Conservation (phyloP, 345 rosid species). For the Bruguiera sexangula region DNA sequence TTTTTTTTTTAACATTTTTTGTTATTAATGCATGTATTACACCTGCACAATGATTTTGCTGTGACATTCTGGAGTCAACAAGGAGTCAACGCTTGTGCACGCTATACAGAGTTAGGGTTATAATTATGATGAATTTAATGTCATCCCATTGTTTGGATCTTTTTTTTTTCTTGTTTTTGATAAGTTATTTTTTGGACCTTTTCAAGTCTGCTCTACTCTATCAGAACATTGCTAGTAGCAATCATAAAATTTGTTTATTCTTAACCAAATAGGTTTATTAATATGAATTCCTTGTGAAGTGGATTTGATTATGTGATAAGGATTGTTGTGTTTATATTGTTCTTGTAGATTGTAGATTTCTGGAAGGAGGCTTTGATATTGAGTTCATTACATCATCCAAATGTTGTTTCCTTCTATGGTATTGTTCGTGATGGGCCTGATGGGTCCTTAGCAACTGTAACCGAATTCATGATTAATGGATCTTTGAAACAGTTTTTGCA, state of each 20-base stretch:
- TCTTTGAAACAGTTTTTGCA: conserved; percentile 95
- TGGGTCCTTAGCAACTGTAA: conserved; percentile 91
- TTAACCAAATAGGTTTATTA: neutral
- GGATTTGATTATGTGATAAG: conserved; percentile 9
- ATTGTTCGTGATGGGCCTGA: conserved; percentile 99
- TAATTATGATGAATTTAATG: too few relatives aligned
- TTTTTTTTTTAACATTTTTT: too few relatives aligned
- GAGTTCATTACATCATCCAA: conserved; percentile 98
- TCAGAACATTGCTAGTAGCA: neutral
- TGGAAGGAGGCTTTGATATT: conserved; percentile 96
- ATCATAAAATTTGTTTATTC: neutral
- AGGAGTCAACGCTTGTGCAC: too few relatives aligned
- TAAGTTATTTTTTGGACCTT: neutral
- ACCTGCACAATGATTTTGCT: too few relatives aligned
- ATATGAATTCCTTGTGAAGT: conserved; percentile 6
- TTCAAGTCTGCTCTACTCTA: neutral
- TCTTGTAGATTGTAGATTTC: conserved; percentile 84
- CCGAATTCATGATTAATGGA: conserved; percentile 98
- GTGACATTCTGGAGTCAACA: too few relatives aligned
- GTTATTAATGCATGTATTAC: too few relatives aligned
- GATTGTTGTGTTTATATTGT: conserved; percentile 19
- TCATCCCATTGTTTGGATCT: too few relatives aligned
- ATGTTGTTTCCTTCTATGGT: conserved; percentile 96
- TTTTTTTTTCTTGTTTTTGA: too few relatives aligned
- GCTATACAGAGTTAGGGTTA: too few relatives aligned